Percentiles rank a stretch among this genome's conserved stretches.
Evolutionary conservation across 768 basidiomycete genomes (phyloP).

Genomic region (Leccinum aurantiacum): DNA sequence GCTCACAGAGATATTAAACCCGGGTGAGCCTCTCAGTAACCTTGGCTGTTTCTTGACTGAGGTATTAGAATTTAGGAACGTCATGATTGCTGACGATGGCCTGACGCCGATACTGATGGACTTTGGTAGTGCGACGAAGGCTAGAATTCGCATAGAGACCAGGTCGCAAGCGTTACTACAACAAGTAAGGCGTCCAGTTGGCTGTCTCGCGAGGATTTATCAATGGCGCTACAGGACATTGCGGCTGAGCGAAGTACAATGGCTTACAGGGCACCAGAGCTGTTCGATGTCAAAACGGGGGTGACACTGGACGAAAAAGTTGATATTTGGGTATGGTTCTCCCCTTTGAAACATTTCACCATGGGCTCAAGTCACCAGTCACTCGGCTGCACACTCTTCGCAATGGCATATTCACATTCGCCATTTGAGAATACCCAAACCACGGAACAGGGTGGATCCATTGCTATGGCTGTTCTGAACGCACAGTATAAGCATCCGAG

Average conservation of each 20-base stretch:
- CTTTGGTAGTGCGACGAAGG: constrained; percentile 89
- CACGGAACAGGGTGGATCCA: constrained; percentile 92
- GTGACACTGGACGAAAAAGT: constrained; percentile 88
- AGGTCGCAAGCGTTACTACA: constrained; percentile 86
- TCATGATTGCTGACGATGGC: constrained; percentile 96
- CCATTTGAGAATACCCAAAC: constrained; percentile 94
- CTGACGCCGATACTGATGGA: constrained; percentile 91
- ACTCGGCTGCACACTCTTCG: constrained; percentile 91
- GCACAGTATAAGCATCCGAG: constrained; percentile 90
- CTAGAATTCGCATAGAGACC: constrained; percentile 77
- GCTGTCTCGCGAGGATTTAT: constrained; percentile 4
- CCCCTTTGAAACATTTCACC: background rate
- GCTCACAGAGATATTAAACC: constrained; percentile 98
- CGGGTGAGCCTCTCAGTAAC: constrained; percentile 54
- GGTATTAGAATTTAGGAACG: constrained; percentile 56
- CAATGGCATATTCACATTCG: constrained; percentile 92
- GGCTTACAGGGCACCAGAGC: constrained; percentile 96
- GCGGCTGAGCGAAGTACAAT: constrained; percentile 98
- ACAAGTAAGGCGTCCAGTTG: constrained; percentile 54
- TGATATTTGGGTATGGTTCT: constrained; percentile 82
- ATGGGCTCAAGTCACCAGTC: constrained; percentile 55
- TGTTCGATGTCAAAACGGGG: constrained; percentile 97
- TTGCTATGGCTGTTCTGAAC: constrained; percentile 96
- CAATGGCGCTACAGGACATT: constrained; percentile 61
- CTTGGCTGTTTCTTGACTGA: constrained; percentile 6